Conservation (phyloP, 148 eudicot genomes). For the Linanthus parryae region DNA sequence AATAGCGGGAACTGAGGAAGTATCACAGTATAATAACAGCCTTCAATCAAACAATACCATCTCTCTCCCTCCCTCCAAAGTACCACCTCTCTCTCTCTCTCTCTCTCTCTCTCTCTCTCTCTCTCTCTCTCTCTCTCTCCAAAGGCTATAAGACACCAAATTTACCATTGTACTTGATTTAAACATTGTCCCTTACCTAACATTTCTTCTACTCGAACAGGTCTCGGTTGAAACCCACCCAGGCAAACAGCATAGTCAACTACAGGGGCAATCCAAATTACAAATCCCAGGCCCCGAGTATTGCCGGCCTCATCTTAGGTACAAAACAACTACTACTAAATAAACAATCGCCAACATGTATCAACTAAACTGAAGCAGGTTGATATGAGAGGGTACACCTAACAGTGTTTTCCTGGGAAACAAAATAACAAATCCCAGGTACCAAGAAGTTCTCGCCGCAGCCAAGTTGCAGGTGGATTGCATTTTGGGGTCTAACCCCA, state of each 20-base stretch:
- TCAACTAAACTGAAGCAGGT: background rate
- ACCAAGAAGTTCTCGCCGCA: too few species aligned
- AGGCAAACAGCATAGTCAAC: conserved; percentile 42
- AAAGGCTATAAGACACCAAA: background rate
- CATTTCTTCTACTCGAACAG: conserved; percentile 23
- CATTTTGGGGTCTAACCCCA: conserved; percentile 45
- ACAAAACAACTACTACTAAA: too few species aligned
- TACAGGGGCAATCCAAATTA: conserved; percentile 73
- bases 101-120: too few species aligned
- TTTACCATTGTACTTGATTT: background rate
- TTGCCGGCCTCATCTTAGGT: conserved; percentile 95
- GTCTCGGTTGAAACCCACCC: conserved; percentile 34
- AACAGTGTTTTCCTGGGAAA: conserved; percentile 58
- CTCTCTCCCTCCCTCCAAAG: too few species aligned
- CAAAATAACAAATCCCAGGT: conserved; percentile 84
- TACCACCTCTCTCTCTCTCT: too few species aligned
- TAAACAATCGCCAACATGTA: background rate
- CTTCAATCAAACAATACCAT: too few species aligned
- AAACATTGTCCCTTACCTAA: background rate
- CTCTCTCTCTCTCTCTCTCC: too few species aligned
- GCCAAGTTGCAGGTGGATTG: conserved; percentile 68
- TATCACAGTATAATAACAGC: too few species aligned
- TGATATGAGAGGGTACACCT: background rate
- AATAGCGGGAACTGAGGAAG: too few species aligned
- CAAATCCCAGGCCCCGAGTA: conserved; percentile 79